These are phyloP conservation scores for Mortierella sp. DNA, from an alignment of 371 early-diverging fungal genomes.

Conservation along the genomic window DNA sequence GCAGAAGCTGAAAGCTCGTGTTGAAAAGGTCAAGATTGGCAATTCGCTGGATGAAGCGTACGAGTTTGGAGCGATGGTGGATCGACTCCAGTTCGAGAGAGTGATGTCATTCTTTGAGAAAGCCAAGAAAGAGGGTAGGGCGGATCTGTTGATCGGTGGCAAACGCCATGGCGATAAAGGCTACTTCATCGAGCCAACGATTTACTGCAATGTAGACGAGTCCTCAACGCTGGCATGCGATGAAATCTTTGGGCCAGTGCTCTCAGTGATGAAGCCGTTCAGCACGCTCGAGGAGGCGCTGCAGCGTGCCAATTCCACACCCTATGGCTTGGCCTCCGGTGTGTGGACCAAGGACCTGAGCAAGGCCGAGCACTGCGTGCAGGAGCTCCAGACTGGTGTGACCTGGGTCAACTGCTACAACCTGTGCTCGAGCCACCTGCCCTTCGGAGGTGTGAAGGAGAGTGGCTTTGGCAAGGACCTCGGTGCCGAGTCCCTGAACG, in stretches of 20 bases:
- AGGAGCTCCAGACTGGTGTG: conserved; percentile 81
- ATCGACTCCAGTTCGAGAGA: conserved; percentile 79
- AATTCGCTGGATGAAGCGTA: conserved; percentile 67
- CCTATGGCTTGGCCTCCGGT: conserved; percentile 90
- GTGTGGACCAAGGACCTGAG: conserved; percentile 80
- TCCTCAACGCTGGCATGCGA: conserved; percentile 77
- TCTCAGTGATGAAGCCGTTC: conserved; percentile 80
- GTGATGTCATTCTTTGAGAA: conserved; percentile 68
- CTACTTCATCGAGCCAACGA: conserved; percentile 84
- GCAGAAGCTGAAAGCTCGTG: conserved; percentile 68
- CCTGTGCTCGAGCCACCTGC: conserved; percentile 69
- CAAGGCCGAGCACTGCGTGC: conserved; percentile 73
- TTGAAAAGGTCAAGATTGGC: conserved; percentile 70
- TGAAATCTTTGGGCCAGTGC: conserved; percentile 95
- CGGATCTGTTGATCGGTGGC: conserved; percentile 75
- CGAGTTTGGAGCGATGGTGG: conserved; percentile 82
- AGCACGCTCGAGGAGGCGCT: conserved; percentile 81
- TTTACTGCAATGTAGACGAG: conserved; percentile 77
- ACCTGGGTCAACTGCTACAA: conserved; percentile 84
- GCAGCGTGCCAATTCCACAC: conserved; percentile 78
- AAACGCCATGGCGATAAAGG: conserved; percentile 74
- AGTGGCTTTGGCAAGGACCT: conserved; percentile 88
- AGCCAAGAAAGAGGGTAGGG: conserved; percentile 40
- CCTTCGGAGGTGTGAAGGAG: conserved; percentile 92
- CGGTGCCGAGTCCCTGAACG: conserved; percentile 77